Evolutionary conservation across 1,284 basidiomycete species (phyloP), one percentile per base, ranked within the genome.

Genomic region (Laetiporus sulphureus): DNA sequence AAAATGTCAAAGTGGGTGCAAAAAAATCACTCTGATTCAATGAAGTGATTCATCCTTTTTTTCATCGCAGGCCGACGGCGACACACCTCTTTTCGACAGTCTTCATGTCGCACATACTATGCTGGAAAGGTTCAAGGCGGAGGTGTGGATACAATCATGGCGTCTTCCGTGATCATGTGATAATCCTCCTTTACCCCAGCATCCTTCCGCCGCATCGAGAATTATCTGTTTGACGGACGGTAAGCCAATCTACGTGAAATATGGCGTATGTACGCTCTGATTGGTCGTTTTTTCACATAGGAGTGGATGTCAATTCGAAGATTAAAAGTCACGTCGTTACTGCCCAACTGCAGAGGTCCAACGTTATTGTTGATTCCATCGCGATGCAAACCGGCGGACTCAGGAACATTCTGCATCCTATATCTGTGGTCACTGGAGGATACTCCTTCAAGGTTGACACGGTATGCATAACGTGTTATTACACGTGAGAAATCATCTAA

Each of bases 221-320:
- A 38, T 46, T 7, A 46, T 46, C 29, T 46, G 44, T 25, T 41
- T 46, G 27, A 46, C 44, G 3, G 44, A 46, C 34, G 44, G 44
- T 42, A 12, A 16, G 42, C n/a, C n/a, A n/a, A n/a, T n/a, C n/a
- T n/a, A n/a, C n/a, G n/a, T n/a, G n/a, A n/a, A n/a, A n/a, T n/a
- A n/a, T n/a, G n/a, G n/a, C n/a, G n/a, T n/a, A n/a, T n/a, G n/a
- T n/a, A n/a, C 25, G 6, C 20, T 5, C 8, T 5, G 7, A 33
- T 33, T 8, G 19, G 13, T 30, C 22, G 20, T 25, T 35, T 4
- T 13, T 12, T 31, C 18, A 7, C 25, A 5, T 23, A 46, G 44
- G 44, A 12, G 3, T 15, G 6, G 44, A 46, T 22, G 29, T 46
- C n/a, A 41, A 41, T 7, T 46, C 44, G 4, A 23, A 33, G 3